Evolutionary conservation across 2,329 filamentous ascomycete genomes (phyloP), one percentile per base, ranked within the genome.

Genomic region (Penicillium rolfsii): DNA sequence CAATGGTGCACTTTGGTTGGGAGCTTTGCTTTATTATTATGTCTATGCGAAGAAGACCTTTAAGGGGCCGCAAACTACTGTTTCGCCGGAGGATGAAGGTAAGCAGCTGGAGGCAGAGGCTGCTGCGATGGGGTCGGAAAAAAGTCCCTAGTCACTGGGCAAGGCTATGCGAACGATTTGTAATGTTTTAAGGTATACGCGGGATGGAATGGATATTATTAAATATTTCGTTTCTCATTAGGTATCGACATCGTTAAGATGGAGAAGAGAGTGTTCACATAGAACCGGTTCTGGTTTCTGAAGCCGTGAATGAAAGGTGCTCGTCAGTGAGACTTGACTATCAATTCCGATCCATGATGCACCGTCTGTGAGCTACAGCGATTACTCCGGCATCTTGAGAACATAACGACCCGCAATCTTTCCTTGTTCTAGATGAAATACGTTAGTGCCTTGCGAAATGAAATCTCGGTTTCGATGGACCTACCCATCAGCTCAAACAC

Each of bases 401-500:
- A 80, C 78, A 55, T 79, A 79, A 46, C 78, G 75, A 28, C 78
- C 77, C 9, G 74, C 72, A 59, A 80, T 76, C 61, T 79, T 78
- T 55, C 73, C 74, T 69, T 78, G 67, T 43, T 74, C 75, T 77
- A 55, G 65, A 58, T 30, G 11, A 11, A 16, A 16, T 6, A 4
- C 35, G 60, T 73, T 65, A 73, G 70, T 49, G 55, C 24, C n/a
- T n/a, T 28, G 19, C 4, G 7, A 19, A 5, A 56, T 19, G 24
- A 22, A 8, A 19, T 11, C 61, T 12, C 2, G 2, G 22, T 55
- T 26, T 11, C 8, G 5, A 11, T 7, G 2, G 2, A 72, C 74
- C 55, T 69, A 77, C 75, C 73, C 88, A 91, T 90, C 70, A 93
- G 76, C 52, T 93, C 84, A 76, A 89, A 97, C n/a, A 97, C 89